Evolutionary conservation across 164 flowering plant species (phyloP), one percentile per base, ranked within the genome.

Genomic region (Vitis labrusca): DNA sequence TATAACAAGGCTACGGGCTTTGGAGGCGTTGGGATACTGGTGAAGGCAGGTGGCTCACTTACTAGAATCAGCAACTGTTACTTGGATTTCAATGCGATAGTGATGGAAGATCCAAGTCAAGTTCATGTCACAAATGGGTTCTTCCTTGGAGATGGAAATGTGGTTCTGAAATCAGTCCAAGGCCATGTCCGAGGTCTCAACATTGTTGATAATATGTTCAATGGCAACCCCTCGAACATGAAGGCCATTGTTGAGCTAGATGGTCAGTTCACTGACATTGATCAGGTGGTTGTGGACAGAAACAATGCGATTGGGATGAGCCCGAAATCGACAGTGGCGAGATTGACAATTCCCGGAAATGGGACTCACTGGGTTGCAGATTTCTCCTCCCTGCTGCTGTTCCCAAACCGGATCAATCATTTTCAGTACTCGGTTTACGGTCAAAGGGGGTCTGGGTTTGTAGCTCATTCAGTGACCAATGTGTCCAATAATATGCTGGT

Each of bases 1-100:
- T 88, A 88, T 65, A 86, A 86, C 73, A 88, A 88, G 64, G 92
- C 92, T 4, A 80, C 87, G 14, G 32, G 3, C 17, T 88, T 70
- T 7, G 90, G 92, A 8, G 92, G 92, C 0, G 52, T 80, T 0
- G 90, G 92, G 8, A 83, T 80, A 10, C 14, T 61, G 9, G 63
- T 77, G 2, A 74, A 71, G 12, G 19, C 69, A 0, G 72, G 68
- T 0, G 30, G 49, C 0, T 78, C 82, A 0, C 82, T 83, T 15
- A 81, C 85, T 1, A 69, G 92, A 51, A 83, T 88, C 3, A 78
- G 69, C 19, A 84, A 84, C 47, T 83, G 85, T 52, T 88, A 88
- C 78, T 48, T 88, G 74, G 92, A 88, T 59, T 88, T 67, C 67
- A 88, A 65, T 1, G 71, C 63, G 8, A 83, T 88, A 30, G 86